Percentiles rank a stretch among this genome's conserved stretches.
Evolutionary conservation across 257 asterid species (phyloP).

Genomic region (Rehmannia glutinosa): DNA sequence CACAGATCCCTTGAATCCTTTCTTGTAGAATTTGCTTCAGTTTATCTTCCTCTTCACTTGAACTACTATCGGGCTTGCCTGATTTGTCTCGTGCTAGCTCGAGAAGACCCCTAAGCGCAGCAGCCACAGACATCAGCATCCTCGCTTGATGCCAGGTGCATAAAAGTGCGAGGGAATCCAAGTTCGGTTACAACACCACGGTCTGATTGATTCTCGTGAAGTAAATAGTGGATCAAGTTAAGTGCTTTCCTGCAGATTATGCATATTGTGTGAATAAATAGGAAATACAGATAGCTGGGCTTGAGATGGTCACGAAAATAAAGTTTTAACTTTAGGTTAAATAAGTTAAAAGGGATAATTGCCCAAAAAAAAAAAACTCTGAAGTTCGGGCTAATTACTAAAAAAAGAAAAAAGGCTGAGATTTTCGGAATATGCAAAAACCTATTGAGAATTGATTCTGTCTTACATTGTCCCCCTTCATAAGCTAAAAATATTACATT

Average conservation of each 20-base stretch:
- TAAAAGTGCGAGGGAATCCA: constrained; percentile 59
- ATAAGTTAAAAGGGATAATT: no score
- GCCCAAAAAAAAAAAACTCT: no score
- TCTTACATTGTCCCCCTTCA: no score
- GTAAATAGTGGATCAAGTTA: constrained; percentile 60
- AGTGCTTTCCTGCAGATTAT: constrained; percentile 75
- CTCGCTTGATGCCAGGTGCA: constrained; percentile 76
- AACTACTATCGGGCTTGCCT: constrained; percentile 15
- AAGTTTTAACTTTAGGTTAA: no score
- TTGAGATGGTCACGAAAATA: not conserved
- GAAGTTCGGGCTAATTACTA: no score
- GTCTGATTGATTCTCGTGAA: constrained; percentile 59
- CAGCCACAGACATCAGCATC: constrained; percentile 71
- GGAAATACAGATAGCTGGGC: not conserved
- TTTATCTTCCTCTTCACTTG: constrained; percentile 46
- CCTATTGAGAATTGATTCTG: no score
- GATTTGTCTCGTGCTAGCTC: constrained; percentile 44
- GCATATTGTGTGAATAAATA: not conserved
- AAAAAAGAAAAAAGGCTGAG: no score
- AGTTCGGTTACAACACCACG: constrained; percentile 45
- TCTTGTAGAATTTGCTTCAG: constrained; percentile 66
- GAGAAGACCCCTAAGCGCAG: constrained; percentile 74
- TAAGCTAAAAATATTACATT: no score
- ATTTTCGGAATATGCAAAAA: no score
- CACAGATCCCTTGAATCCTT: constrained; percentile 49